Percentiles rank a stretch among this genome's conserved stretches.
phyloP scores from a whole-genome alignment of 345 rosid genomes.

The Bruguiera parviflora region DNA sequence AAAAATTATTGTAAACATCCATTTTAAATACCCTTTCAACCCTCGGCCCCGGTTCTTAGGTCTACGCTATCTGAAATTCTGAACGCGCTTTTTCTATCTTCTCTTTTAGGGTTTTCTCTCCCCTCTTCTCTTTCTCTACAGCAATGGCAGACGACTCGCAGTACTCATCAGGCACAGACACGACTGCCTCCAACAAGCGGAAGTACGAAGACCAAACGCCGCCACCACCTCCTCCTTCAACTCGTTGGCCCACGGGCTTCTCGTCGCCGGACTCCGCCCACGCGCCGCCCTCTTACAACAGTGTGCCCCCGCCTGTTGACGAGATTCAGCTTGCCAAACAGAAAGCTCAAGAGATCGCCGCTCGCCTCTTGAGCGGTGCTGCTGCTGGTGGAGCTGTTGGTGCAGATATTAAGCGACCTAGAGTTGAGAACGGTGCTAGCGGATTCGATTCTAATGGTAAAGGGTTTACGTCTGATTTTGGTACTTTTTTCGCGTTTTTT shows the following conservation, averaged over 20 bases:
- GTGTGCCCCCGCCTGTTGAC: slow-evolving; percentile 68
- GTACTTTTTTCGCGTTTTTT: neutral
- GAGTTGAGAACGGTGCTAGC: slow-evolving; percentile 66
- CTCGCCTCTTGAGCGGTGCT: slow-evolving; percentile 52
- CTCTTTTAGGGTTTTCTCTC: slow-evolving; percentile 4
- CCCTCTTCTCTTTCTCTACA: neutral
- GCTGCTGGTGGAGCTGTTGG: slow-evolving; percentile 16
- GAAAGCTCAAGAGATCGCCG: slow-evolving; percentile 88
- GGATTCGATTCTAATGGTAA: slow-evolving; percentile 53
- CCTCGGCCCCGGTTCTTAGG: too few relatives aligned
- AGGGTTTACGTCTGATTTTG: slow-evolving; percentile 45
- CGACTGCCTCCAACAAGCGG: slow-evolving; percentile 54
- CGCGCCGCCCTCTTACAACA: slow-evolving; percentile 58
- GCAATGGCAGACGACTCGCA: slow-evolving; percentile 94
- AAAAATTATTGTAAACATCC: too few relatives aligned
- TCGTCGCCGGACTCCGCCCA: slow-evolving; percentile 56
- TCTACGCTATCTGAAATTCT: too few relatives aligned
- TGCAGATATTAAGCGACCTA: slow-evolving; percentile 71
- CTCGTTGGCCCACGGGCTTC: slow-evolving; percentile 81
- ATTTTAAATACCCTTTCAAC: too few relatives aligned
- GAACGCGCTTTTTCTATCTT: too few relatives aligned
- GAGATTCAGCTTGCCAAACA: slow-evolving; percentile 90
- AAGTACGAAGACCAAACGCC: slow-evolving; percentile 78
- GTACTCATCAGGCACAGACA: slow-evolving; percentile 51
- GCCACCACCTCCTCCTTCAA: slow-evolving; percentile 43